A percentile compares a stretch with the other conserved stretches of the same genome.
These are phyloP conservation scores for Penicillium waksmanii DNA, from an alignment of 495 filamentous ascomycete genomes.

Conservation along the genomic window DNA sequence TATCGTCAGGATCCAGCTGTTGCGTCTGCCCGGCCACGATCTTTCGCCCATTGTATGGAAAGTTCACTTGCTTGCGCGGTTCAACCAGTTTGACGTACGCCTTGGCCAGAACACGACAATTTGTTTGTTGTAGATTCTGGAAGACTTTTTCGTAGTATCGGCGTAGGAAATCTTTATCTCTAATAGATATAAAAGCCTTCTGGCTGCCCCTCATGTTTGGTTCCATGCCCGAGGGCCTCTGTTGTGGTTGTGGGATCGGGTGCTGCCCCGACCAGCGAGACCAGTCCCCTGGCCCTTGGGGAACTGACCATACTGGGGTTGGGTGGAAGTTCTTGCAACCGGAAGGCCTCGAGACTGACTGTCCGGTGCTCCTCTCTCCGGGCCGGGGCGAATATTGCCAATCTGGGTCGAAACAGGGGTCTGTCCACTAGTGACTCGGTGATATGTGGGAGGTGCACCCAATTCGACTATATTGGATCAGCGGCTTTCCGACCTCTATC, in stretches of 20 bases:
- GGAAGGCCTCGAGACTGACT: background rate
- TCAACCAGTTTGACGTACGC: constrained; percentile 80
- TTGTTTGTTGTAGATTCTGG: constrained; percentile 70
- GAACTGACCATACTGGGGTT: constrained; percentile 19
- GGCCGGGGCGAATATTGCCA: background rate
- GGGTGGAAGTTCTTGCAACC: background rate
- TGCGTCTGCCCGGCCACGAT: constrained; percentile 38
- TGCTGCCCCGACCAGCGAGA: constrained; percentile 3
- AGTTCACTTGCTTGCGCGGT: constrained; percentile 80
- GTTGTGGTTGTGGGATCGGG: constrained; percentile 11
- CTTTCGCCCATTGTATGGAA: constrained; percentile 72
- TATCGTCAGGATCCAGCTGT: constrained; percentile 44
- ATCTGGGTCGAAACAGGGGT: constrained; percentile 1
- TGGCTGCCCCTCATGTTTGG: constrained; percentile 36
- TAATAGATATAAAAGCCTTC: constrained; percentile 51
- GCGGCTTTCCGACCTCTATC: background rate
- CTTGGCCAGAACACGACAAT: constrained; percentile 69
- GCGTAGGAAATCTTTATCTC: constrained; percentile 55
- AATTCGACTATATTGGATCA: constrained; percentile 14
- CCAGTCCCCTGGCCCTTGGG: constrained; percentile 11
- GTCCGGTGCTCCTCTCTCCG: background rate
- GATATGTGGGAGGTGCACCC: constrained; percentile 8
- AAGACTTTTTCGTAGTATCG: constrained; percentile 67
- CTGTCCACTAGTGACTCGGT: constrained; percentile 12
- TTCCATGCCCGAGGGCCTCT: constrained; percentile 32